Conservation (phyloP, 345 rosid species). For the Microcos paniculata region DNA sequence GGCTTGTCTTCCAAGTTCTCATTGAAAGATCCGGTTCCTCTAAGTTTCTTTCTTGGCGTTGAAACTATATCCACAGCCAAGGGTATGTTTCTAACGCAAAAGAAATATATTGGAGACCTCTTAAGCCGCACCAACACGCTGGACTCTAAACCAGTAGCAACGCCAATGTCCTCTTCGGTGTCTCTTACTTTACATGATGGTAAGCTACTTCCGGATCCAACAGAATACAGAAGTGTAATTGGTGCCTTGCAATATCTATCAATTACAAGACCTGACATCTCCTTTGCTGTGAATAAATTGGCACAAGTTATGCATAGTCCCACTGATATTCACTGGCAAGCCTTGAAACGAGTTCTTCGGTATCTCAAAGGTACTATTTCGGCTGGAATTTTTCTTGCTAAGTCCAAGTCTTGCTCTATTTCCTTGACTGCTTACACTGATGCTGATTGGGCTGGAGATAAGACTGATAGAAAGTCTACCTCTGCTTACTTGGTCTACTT, state of each 20-base stretch:
- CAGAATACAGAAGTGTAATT: not conserved
- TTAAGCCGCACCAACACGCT: not conserved
- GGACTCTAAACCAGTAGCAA: not conserved
- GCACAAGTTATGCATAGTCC: not conserved
- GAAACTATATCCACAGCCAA: not conserved
- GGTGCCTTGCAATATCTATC: not conserved
- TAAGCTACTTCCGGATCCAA: not conserved
- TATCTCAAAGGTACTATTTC: not conserved
- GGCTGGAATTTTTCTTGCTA: not conserved
- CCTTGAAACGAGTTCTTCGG: not conserved
- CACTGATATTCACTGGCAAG: not conserved
- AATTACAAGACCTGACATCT: not conserved
- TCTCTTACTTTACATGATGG: too few species aligned
- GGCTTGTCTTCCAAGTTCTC: not conserved
- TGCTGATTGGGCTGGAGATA: too few species aligned
- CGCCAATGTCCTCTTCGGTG: not conserved
- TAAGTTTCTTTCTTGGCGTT: not conserved
- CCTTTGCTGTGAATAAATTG: not conserved
- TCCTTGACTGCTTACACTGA: too few species aligned
- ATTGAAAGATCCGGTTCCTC: not conserved
- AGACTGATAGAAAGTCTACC: too few species aligned
- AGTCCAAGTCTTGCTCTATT: not conserved
- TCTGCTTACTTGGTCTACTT: too few species aligned
- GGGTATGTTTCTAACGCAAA: not conserved
- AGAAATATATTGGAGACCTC: not conserved